Percentiles rank a stretch among this genome's conserved stretches.
These are phyloP conservation scores for Lichenothelia convexa DNA, from an alignment of 495 filamentous ascomycete species.

Conservation along the genomic window DNA sequence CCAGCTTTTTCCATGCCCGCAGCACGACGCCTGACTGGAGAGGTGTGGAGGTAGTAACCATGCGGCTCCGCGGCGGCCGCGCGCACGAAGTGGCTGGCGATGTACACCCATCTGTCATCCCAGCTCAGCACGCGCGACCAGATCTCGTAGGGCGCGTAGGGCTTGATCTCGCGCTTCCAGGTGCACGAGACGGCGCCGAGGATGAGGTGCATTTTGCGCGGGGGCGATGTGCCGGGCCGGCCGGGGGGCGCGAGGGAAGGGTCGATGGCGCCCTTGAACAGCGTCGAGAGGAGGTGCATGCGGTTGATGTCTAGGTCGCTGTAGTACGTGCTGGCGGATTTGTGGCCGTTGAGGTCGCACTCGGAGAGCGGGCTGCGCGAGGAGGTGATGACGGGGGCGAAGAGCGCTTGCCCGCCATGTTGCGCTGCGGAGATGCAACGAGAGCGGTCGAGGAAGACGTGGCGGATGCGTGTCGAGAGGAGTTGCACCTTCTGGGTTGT, in stretches of 20 bases:
- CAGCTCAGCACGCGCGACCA: neutral
- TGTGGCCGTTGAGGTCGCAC: neutral
- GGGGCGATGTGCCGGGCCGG: no score
- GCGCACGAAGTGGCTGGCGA: neutral
- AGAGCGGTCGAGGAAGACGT: no score
- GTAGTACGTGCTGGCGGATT: neutral
- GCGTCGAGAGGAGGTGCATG: neutral
- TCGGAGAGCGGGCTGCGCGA: constrained; percentile 3
- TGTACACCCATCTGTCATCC: constrained; percentile 1
- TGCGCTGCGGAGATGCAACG: no score
- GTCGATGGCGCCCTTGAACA: no score
- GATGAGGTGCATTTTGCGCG: neutral
- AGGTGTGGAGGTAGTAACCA: no score
- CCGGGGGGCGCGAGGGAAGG: no score
- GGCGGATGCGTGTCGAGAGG: no score
- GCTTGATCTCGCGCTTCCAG: constrained; percentile 1
- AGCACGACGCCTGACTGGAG: constrained; percentile 2
- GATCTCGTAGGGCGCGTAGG: neutral
- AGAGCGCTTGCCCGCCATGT: no score
- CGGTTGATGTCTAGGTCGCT: neutral
- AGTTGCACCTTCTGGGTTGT: no score
- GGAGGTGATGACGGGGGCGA: constrained; percentile 7
- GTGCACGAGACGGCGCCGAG: neutral
- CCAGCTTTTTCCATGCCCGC: neutral
- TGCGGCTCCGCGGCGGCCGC: constrained; percentile 1